Conservation (phyloP, 352 stramenopile genomes). For the Globisporangium echinulatum region DNA sequence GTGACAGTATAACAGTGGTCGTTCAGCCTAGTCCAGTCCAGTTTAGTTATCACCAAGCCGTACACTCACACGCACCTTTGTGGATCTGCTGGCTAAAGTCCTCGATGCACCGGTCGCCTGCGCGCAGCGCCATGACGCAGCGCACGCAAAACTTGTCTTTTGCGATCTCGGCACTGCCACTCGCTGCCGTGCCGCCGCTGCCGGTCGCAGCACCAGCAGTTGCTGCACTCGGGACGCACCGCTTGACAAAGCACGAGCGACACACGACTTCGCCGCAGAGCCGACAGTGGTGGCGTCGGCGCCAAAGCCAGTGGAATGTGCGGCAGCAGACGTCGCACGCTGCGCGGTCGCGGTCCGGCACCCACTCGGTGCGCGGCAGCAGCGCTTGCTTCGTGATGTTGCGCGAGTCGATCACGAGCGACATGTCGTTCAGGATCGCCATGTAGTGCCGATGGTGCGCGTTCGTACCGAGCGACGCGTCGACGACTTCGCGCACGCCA, state of each 20-base stretch:
- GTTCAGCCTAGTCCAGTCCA: too few species aligned
- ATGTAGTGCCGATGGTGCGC: slow-evolving; percentile 39
- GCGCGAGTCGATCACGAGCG: slow-evolving; percentile 44
- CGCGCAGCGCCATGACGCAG: slow-evolving; percentile 39
- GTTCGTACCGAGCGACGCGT: slow-evolving; percentile 27
- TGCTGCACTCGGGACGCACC: slow-evolving; percentile 17
- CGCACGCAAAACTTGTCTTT: slow-evolving; percentile 53
- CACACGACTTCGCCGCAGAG: slow-evolving; percentile 49
- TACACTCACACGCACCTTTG: slow-evolving; percentile 16
- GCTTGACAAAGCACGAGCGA: slow-evolving; percentile 41
- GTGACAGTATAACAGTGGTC: background rate
- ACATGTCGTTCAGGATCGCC: slow-evolving; percentile 43
- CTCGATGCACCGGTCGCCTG: slow-evolving; percentile 25
- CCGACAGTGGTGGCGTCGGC: slow-evolving; percentile 39
- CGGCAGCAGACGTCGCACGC: slow-evolving; percentile 19
- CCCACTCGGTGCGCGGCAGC: slow-evolving; percentile 22
- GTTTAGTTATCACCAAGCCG: too few species aligned
- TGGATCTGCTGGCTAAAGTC: slow-evolving; percentile 26
- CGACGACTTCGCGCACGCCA: slow-evolving; percentile 23
- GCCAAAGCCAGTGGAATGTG: slow-evolving; percentile 18
- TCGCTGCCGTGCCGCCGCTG: background rate
- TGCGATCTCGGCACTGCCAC: slow-evolving; percentile 14
- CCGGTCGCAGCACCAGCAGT: background rate
- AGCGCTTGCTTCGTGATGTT: slow-evolving; percentile 40
- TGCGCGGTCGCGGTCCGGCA: slow-evolving; percentile 25